Conservation (phyloP, 2,329 filamentous ascomycete genomes). For the Cladorrhinum sp. region DNA sequence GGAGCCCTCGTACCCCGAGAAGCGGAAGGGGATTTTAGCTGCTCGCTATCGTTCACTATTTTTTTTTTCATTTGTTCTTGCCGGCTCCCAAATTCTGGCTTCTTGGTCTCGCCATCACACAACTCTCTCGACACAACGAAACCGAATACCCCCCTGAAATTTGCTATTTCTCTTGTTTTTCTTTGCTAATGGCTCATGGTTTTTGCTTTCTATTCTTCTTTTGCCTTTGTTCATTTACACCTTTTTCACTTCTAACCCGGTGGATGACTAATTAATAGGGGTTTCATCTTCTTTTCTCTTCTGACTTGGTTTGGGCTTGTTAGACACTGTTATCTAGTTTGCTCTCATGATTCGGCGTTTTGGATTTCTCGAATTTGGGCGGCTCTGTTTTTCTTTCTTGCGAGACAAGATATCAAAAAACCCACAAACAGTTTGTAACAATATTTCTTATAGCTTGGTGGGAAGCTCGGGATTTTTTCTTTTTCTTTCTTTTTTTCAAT, state of each 20-base stretch:
- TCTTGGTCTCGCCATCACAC: conserved; percentile 11
- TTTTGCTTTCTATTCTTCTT: conserved; percentile 16
- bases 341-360: background rate
- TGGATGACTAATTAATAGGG: conserved; percentile 6
- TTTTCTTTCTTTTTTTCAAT: conserved; percentile 2
- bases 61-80: background rate
- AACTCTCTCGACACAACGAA: conserved; percentile 4
- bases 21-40: conserved; percentile 44
- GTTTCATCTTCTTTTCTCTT: background rate
- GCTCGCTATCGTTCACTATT: background rate
- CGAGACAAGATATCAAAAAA: conserved; percentile 10
- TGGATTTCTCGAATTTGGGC: background rate
- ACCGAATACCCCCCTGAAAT: conserved; percentile 20
- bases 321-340: background rate
- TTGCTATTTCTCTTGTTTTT: conserved; percentile 14
- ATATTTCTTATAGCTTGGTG: conserved; percentile 9
- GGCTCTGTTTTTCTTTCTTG: conserved; percentile 8
- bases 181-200: conserved; percentile 24
- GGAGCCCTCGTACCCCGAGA: conserved; percentile 41
- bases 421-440: conserved; percentile 23
- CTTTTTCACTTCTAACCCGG: conserved; percentile 18
- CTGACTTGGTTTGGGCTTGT: conserved; percentile 13
- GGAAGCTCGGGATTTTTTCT: conserved; percentile 7
- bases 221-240: conserved; percentile 14
- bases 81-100: background rate